Evolutionary conservation across 2,329 filamentous ascomycete genomes (phyloP), one percentile per base, ranked within the genome.

Genomic region (Tricladium varicosporioides): DNA sequence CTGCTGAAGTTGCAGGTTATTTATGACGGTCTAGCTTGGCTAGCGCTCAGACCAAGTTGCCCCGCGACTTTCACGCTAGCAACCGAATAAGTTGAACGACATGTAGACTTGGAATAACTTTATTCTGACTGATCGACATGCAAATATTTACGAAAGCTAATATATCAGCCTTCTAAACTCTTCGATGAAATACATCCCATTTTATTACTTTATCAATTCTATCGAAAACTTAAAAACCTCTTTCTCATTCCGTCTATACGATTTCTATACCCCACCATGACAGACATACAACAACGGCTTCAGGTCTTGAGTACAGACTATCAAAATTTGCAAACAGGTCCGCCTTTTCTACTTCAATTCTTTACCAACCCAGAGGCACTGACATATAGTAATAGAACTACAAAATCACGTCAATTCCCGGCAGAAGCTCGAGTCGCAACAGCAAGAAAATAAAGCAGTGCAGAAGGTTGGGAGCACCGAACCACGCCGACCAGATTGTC

Each of bases 341-440:
- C 36, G 27, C 15, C 15, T 15, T 42, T 5, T 33, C 4, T 2
- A 18, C 19, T 2, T 10, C 1, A 14, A 18, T 44, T 31, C 15
- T 11, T 3, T 10, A 7, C 22, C 3, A 1, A 2, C 11, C n/a
- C 2, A 22, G 7, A 3, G 11, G 36, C 19, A 44, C 61, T 64
- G 48, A 63, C 5, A 45, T 8, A 56, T 3, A 19, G 36, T 15
- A 22, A 14, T 65, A 96, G 94, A 97, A 66, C 82, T 97, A 54
- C 89, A 92, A 72, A 82, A 79, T 45, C 78, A 84, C 15, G 84
- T 97, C 22, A 80, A 86, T 46, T 89, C 91, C 9, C 85, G 92
- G 61, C 92, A 99, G 76, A 95, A 89, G 75, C 85, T 99, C 5
- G 92, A 97, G 72, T 89, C 92, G 5, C 94, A 99, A 74, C 89